These are phyloP conservation scores for Gaeumannomyces sp. DNA, from an alignment of 2,329 filamentous ascomycete genomes.

Conservation along the genomic window DNA sequence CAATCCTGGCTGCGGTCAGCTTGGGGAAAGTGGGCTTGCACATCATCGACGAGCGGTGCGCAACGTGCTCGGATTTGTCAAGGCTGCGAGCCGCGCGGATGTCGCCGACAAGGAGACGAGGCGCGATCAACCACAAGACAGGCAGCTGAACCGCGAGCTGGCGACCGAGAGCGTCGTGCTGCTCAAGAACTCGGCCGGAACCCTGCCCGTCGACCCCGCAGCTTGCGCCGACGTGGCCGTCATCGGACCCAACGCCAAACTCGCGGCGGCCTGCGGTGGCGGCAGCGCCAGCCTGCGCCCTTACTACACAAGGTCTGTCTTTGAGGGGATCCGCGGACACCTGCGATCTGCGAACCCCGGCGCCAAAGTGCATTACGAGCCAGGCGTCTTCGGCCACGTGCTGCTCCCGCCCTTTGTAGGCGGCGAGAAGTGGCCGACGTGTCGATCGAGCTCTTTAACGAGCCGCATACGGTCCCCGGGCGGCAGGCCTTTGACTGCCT, in stretches of 20 bases:
- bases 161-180: constrained; percentile 15
- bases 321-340: constrained; percentile 34
- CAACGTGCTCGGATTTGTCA: constrained; percentile 21
- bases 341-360: constrained; percentile 10
- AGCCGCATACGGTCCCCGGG: constrained; percentile 10
- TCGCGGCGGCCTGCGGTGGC: constrained; percentile 25
- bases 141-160: constrained; percentile 37
- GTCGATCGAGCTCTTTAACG: constrained; percentile 13
- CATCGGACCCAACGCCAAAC: constrained; percentile 44
- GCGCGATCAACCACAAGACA: constrained; percentile 32
- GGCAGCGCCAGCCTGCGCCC: constrained; percentile 25
- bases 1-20: constrained; percentile 18
- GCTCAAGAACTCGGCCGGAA: constrained; percentile 43
- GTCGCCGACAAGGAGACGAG: neutral
- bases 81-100: neutral
- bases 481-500: constrained; percentile 35
- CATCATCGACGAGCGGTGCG: constrained; percentile 23
- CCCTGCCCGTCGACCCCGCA: constrained; percentile 45
- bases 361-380: constrained; percentile 5
- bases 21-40: constrained; percentile 21
- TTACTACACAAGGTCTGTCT: constrained; percentile 37
- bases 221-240: constrained; percentile 38
- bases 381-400: constrained; percentile 15
- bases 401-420: constrained; percentile 14
- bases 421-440: constrained; percentile 11